Evolutionary conservation across 2,329 filamentous ascomycete species (phyloP), one percentile per base, ranked within the genome.

Genomic region (Penicillium sp.): DNA sequence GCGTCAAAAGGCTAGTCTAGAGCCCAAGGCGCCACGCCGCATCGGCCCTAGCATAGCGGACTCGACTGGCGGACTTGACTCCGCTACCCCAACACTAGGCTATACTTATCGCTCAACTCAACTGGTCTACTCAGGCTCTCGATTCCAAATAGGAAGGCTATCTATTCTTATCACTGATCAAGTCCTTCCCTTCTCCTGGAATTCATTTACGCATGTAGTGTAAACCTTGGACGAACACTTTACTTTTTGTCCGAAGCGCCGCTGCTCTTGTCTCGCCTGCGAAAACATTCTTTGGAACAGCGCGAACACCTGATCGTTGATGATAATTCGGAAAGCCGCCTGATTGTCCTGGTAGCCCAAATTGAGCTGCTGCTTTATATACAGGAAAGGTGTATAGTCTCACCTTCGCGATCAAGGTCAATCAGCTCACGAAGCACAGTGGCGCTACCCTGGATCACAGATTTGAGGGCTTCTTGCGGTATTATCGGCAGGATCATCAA

Each of bases 191-290:
- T 42, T 6, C 15, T 15, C 6, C 7, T 26, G 24, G 24, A 5
- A 26, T 7, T 4, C 24, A 26, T 26, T 5, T 26, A 26, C 24
- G 24, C 7, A 26, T 26, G 4, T 26, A 26, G 0, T 36, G 33
- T 4, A 43, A 38, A 13, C n/a, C 10, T 9, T 61, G 60, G 7
- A 68, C 54, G 31, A 71, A 51, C 34, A 62, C 47, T 51, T 70
- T 63, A 47, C 70, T 72, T 28, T 65, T 45, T 34, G 48, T 57
- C 70, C 70, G 72, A 45, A 71, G 50, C 31, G 53, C 58, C 39
- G 60, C 58, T 6, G 67, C 68, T 42, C 60, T 65, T 29, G 61
- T 54, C 46, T 61, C 52, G 5, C 59, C 63, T 3, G 52, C 56
- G 2, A 68, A 66, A 39, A 70, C 67, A 23, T 68, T 64, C 5